Evolutionary conservation across 257 asterid species (phyloP).

Genomic region (Striga asiatica): DNA sequence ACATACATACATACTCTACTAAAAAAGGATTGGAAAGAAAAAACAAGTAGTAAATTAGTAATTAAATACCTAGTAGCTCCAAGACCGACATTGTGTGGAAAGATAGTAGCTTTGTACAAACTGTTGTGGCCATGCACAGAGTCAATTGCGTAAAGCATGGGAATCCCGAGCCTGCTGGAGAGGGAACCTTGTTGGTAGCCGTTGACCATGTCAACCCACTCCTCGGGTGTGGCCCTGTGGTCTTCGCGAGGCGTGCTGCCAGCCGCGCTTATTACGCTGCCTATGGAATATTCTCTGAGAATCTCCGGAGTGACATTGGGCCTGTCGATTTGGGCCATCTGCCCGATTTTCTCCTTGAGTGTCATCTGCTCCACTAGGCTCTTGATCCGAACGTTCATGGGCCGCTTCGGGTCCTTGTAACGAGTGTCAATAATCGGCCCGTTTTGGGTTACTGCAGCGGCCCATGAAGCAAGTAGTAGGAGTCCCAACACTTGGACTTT

Average conservation of each 20-base stretch:
- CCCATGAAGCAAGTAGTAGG: not conserved
- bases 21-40: not conserved
- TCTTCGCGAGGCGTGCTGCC: slow-evolving; percentile 2
- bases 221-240: slow-evolving; percentile 11
- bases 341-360: not conserved
- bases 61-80: slow-evolving; percentile 13
- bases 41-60: too few relatives aligned
- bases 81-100: slow-evolving; percentile 20
- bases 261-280: slow-evolving; percentile 7
- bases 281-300: not conserved
- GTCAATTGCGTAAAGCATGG: not conserved
- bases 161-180: not conserved
- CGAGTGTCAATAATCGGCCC: not conserved
- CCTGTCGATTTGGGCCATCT: not conserved
- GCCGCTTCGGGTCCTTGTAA: slow-evolving; percentile 16
- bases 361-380: not conserved
- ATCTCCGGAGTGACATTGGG: not conserved
- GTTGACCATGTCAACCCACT: slow-evolving; percentile 15
- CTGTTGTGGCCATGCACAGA: slow-evolving; percentile 5
- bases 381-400: not conserved
- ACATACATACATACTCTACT: not conserved
- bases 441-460: not conserved
- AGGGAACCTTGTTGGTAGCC: not conserved
- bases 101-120: slow-evolving; percentile 13
- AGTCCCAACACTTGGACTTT: not conserved